Base-by-base conservation (phyloP, 2,329 filamentous ascomycete species). In the Claviceps humidiphila region DNA sequence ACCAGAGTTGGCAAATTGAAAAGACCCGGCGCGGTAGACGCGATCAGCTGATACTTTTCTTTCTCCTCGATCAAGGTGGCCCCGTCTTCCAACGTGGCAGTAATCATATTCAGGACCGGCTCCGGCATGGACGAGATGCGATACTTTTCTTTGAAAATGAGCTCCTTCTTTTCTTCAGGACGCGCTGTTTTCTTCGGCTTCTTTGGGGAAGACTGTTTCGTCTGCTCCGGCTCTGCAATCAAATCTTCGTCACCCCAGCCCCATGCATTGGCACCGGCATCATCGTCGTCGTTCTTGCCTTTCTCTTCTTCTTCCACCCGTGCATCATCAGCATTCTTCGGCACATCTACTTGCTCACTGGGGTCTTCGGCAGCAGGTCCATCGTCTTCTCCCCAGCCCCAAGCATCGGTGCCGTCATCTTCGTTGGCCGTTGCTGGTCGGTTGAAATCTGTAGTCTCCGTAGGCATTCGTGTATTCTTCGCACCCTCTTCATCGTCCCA, bases 91-190 rank as follows among this genome's bases (percentile, higher is more conserved):
- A 78, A 65, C 30, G 84, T 75, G 13, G 72, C 62, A 22, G 74
- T 71, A 50, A 91, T 80, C 30, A 87, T 74, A 17, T 79, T 74
- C 20, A 90, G 73, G 13, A 97, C 81, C 4, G 83, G 80, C 55
- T 89, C 84, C 0, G 93, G 91, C 65, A 96, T 85, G 2, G 86
- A 85, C 0, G 91, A 96, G 50, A 95, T 86, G 54, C 83, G 87
- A 66, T 95, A 98, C 1, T 78, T 86, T 68, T 98, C 93, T 55
- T 77, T 85, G 45, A 97, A 70, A 0, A 87, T 85, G 54, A 97
- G 71, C 63, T 93, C 85, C 52, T 81, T 74, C 8, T 74, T 71
- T 49, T 61, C 54, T 43, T 73, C 54, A 4, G 56, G 51, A 34
- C 66, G 59, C 6, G 60, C 44, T 37, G 61, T 57, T 40, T 50